phyloP scores from a whole-genome alignment of 2,329 filamentous ascomycete genomes.

The Huntiella savannae region DNA sequence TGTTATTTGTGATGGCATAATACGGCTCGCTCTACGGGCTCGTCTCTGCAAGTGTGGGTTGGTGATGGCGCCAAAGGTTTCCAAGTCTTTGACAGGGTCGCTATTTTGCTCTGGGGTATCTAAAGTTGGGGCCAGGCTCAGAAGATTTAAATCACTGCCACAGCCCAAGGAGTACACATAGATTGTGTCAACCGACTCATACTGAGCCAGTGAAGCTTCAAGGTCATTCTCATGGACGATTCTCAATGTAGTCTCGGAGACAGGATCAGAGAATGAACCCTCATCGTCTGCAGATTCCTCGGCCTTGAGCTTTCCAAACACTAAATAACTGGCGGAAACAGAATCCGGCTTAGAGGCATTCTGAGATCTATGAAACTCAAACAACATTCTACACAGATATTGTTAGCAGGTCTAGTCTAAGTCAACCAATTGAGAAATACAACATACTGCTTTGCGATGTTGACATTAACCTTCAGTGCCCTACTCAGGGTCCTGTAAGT shows the following conservation, averaged over 20 bases:
- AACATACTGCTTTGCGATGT: slow-evolving; percentile 68
- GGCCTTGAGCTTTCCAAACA: slow-evolving; percentile 47
- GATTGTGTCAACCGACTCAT: slow-evolving; percentile 56
- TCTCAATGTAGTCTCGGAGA: slow-evolving; percentile 39
- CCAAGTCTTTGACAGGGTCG: slow-evolving; percentile 4
- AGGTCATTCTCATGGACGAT: slow-evolving; percentile 57
- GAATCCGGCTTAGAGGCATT: slow-evolving; percentile 54
- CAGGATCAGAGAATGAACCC: slow-evolving; percentile 25
- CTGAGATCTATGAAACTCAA: slow-evolving; percentile 63
- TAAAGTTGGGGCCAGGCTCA: slow-evolving; percentile 4
- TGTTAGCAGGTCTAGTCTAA: not conserved
- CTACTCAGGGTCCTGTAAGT: slow-evolving; percentile 76
- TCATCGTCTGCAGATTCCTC: slow-evolving; percentile 34
- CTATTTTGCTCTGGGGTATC: not conserved
- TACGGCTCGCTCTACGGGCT: not conserved
- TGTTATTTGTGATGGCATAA: not conserved
- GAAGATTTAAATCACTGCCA: slow-evolving; percentile 24
- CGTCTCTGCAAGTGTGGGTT: slow-evolving; percentile 5
- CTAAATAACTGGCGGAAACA: slow-evolving; percentile 81
- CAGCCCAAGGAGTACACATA: slow-evolving; percentile 48
- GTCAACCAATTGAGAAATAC: not conserved
- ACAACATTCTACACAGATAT: slow-evolving; percentile 51
- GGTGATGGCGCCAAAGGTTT: slow-evolving; percentile 5
- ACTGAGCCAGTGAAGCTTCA: slow-evolving; percentile 45
- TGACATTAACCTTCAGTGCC: slow-evolving; percentile 65